phyloP scores from a whole-genome alignment of 345 rosid species.

The Moricandia moricandioides region DNA sequence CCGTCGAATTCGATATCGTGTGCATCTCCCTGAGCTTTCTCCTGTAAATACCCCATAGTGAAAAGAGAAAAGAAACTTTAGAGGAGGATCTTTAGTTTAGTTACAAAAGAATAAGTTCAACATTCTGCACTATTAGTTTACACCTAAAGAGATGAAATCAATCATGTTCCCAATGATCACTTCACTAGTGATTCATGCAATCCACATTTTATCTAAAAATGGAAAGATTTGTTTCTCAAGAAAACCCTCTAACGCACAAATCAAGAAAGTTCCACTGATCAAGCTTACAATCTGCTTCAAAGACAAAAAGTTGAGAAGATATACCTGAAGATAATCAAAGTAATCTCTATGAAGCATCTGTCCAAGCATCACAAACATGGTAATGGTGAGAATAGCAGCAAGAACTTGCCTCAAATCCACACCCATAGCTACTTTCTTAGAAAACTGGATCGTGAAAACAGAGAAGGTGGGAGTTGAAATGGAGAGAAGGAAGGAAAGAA shows the following conservation, averaged over 20 bases:
- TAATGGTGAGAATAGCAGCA: constrained; percentile 83
- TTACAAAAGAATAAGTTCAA: constrained; percentile 16
- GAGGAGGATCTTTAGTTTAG: no score
- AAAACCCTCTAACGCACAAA: constrained; percentile 11
- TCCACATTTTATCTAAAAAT: constrained; percentile 24
- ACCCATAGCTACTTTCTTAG: constrained; percentile 49
- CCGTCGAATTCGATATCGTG: constrained; percentile 56
- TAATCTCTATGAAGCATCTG: constrained; percentile 97
- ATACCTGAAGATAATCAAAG: constrained; percentile 66
- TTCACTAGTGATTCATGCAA: constrained; percentile 9
- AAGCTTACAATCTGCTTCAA: constrained; percentile 22
- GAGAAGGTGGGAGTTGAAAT: not conserved
- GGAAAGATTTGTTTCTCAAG: constrained; percentile 10
- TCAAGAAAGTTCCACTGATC: not conserved
- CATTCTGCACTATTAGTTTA: constrained; percentile 20
- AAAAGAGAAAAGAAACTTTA: no score
- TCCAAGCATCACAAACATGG: constrained; percentile 97
- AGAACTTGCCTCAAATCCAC: constrained; percentile 94
- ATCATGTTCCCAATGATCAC: constrained; percentile 21
- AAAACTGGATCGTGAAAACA: not conserved
- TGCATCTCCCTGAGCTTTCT: constrained; percentile 64
- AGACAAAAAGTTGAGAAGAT: not conserved
- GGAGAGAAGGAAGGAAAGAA: not conserved
- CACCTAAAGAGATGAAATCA: constrained; percentile 26
- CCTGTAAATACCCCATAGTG: constrained; percentile 36